Base-by-base conservation (phyloP, 441 rosid genomes). In the Eruca vesicaria region DNA sequence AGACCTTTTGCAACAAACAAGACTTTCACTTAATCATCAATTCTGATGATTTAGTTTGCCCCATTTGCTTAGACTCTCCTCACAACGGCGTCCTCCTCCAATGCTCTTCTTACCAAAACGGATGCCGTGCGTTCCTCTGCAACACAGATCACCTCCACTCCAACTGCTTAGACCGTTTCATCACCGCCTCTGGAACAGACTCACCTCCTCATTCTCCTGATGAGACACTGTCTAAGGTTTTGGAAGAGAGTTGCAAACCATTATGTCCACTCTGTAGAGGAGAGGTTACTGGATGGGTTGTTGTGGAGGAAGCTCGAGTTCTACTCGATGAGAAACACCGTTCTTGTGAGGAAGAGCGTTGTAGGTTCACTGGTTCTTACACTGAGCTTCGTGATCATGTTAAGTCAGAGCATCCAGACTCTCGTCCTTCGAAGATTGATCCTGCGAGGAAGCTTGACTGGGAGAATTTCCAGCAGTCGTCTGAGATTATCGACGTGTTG, bases 401-500 rank as follows among this genome's bases (percentile, higher is more conserved):
- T 72, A 85, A 81, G 73, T 23, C 85, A 2, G 96, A 87, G 70
- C 98, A 96, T 52, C 99, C 98, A 3, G 92, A 90, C 84, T 89
- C 98, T 32, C 84, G 90, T 68, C 98, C 98, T 36, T 90, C 99
- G 1, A 87, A 87, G 76, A 86, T 96, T 10, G 99, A 96, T 80
- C 98, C 99, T 21, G 97, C 97, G 9, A 82, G 96, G 74, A 88
- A 87, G 80, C 97, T 93, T 45, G 99, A 93, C 69, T 96, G 99
- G 98, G 98, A 96, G 31, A 96, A 90, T 82, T 93, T 96, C 78
- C 98, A 96, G 89, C 99, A 93, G 75, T 93, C 98, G 0, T 91
- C 98, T 31, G 99, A 96, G 81, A 96, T 96, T 29, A 86, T 93
- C 31, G 98, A 96, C 74, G 99, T 96, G 69, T 81, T 96, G 86